These are phyloP conservation scores for Arthrobotrys conoides DNA, from an alignment of 2,329 filamentous ascomycete genomes.

Conservation along the genomic window DNA sequence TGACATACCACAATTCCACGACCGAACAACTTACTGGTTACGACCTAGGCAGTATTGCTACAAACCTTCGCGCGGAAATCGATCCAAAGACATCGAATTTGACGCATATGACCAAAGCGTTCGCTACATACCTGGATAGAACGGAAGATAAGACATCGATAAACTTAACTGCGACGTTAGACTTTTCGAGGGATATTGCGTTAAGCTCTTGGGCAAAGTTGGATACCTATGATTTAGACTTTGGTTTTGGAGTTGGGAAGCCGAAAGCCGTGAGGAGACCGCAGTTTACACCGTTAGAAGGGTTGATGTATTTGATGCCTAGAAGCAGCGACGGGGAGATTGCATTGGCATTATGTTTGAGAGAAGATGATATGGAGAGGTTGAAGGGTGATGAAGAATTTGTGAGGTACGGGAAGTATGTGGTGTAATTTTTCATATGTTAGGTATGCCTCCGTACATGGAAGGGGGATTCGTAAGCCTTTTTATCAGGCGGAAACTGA, in stretches of 20 bases:
- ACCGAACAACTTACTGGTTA: conserved; percentile 63
- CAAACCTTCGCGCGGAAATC: conserved; percentile 67
- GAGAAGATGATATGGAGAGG: conserved; percentile 69
- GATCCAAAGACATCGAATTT: conserved; percentile 67
- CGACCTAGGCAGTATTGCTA: conserved; percentile 67
- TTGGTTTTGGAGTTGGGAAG: conserved; percentile 69
- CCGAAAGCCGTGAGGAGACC: conserved; percentile 71
- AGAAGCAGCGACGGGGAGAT: conserved; percentile 68
- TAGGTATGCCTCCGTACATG: not conserved
- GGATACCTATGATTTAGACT: conserved; percentile 69
- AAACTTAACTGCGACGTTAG: conserved; percentile 66
- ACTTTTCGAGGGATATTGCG: conserved; percentile 69
- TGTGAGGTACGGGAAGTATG: conserved; percentile 66
- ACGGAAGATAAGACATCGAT: conserved; percentile 66
- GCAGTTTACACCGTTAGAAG: conserved; percentile 69
- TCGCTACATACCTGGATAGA: conserved; percentile 68
- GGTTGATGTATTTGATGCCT: conserved; percentile 71
- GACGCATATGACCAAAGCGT: conserved; percentile 66
- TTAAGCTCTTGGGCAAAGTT: conserved; percentile 73
- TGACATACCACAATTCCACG: conserved; percentile 68
- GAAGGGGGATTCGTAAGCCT: conserved; percentile 1
- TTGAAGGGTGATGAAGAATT: conserved; percentile 69
- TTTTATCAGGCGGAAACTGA: not conserved
- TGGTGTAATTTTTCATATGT: conserved; percentile 64
- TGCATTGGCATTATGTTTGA: conserved; percentile 69